phyloP scores from a whole-genome alignment of 176 grass and related monocot genomes.

The Hordeum vulgare region MorexV3_pseudomolecules_assembly NC_058519.1:606643617-606644116 shows the following conservation, averaged over 20 bases:
- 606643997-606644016: not conserved
- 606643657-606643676: not conserved
- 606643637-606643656: no score
- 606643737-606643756: slow-evolving; percentile 41
- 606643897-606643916: no score
- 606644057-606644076: no score
- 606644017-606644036: not conserved
- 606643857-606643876: slow-evolving; percentile 43
- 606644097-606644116: not conserved
- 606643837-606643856: slow-evolving; percentile 1
- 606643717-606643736: not conserved
- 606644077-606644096: not conserved
- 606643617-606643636: no score
- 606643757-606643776: slow-evolving; percentile 25
- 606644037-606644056: not conserved
- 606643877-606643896: slow-evolving; percentile 13
- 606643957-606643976: not conserved
- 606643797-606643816: slow-evolving; percentile 12
- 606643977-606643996: not conserved
- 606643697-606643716: not conserved
- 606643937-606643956: not conserved
- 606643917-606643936: not conserved
- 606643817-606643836: not conserved
- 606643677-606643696: not conserved
- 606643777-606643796: slow-evolving; percentile 22